Conservation (phyloP, 108 stramenopile species). For the Nitzschia sp. region DNA sequence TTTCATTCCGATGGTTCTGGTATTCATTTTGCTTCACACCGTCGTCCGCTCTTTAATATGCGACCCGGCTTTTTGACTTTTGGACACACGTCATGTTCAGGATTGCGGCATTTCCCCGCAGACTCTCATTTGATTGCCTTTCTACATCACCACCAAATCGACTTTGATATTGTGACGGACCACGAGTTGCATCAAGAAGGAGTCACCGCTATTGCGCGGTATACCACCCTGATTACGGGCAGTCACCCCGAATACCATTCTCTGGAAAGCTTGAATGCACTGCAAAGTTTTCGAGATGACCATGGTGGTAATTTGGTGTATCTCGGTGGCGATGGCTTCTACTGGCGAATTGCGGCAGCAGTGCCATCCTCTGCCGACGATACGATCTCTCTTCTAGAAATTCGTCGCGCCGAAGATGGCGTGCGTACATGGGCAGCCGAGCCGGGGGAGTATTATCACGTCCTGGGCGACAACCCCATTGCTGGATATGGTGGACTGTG, state of each 20-base stretch:
- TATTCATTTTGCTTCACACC: constrained; percentile 27
- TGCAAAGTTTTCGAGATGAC: constrained; percentile 20
- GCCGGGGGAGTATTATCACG: constrained; percentile 33
- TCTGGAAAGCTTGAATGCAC: constrained; percentile 17
- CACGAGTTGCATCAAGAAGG: constrained; percentile 36
- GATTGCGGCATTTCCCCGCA: constrained; percentile 38
- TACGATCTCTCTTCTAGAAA: constrained; percentile 23
- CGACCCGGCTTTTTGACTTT: constrained; percentile 37
- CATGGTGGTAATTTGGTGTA: constrained; percentile 23
- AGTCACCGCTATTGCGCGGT: constrained; percentile 4
- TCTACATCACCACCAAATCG: constrained; percentile 12
- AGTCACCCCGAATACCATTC: constrained; percentile 42
- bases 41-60: constrained; percentile 35
- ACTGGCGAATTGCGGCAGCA: constrained; percentile 29
- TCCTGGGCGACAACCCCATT: constrained; percentile 15
- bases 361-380: neutral
- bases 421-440: constrained; percentile 32
- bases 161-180: constrained; percentile 34
- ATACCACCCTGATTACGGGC: constrained; percentile 23
- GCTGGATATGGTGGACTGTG: constrained; percentile 33
- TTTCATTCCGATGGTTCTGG: constrained; percentile 31
- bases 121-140: constrained; percentile 31
- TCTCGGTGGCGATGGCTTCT: constrained; percentile 44
- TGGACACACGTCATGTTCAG: constrained; percentile 24
- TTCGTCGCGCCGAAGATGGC: constrained; percentile 37